phyloP scores from a whole-genome alignment of 768 basidiomycete species.

The Naganishia onofrii region DNA sequence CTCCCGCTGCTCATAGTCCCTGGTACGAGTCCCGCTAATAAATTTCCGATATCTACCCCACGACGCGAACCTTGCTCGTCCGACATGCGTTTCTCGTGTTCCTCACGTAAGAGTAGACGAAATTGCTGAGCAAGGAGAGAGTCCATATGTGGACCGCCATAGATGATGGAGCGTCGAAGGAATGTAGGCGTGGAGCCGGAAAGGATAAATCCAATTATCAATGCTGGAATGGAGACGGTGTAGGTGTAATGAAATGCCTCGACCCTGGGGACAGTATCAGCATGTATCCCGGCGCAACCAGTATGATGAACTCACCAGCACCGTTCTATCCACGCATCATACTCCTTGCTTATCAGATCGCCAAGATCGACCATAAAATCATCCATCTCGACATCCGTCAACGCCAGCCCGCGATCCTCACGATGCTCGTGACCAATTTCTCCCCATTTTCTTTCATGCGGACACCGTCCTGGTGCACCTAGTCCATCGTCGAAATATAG shows the following conservation, averaged over 20 bases:
- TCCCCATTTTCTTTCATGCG: slow-evolving; percentile 40
- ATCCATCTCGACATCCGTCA: slow-evolving; percentile 46
- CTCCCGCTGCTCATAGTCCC: slow-evolving; percentile 20
- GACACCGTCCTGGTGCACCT: slow-evolving; percentile 45
- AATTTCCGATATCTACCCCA: slow-evolving; percentile 35
- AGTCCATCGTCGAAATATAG: slow-evolving; percentile 38
- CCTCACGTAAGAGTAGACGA: slow-evolving; percentile 43
- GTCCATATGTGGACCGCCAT: slow-evolving; percentile 48
- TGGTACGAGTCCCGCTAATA: slow-evolving; percentile 28
- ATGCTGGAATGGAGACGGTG: slow-evolving; percentile 45
- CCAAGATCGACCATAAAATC: slow-evolving; percentile 49
- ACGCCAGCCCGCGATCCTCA: slow-evolving; percentile 35
- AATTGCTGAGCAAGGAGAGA: slow-evolving; percentile 46
- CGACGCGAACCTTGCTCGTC: slow-evolving; percentile 37
- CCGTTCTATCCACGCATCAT: slow-evolving; percentile 52
- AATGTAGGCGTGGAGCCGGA: slow-evolving; percentile 44
- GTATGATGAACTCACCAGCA: slow-evolving; percentile 45
- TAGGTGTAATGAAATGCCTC: slow-evolving; percentile 52
- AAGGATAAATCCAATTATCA: slow-evolving; percentile 50
- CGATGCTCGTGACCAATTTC: slow-evolving; percentile 38
- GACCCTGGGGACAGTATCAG: slow-evolving; percentile 37
- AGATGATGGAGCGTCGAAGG: slow-evolving; percentile 48
- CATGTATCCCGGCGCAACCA: neutral
- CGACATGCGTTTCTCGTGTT: slow-evolving; percentile 47
- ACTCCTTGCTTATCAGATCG: slow-evolving; percentile 46